These are phyloP conservation scores for Escallonia rubra DNA, from an alignment of 129 eudicot species.

Conservation along the genomic window DNA sequence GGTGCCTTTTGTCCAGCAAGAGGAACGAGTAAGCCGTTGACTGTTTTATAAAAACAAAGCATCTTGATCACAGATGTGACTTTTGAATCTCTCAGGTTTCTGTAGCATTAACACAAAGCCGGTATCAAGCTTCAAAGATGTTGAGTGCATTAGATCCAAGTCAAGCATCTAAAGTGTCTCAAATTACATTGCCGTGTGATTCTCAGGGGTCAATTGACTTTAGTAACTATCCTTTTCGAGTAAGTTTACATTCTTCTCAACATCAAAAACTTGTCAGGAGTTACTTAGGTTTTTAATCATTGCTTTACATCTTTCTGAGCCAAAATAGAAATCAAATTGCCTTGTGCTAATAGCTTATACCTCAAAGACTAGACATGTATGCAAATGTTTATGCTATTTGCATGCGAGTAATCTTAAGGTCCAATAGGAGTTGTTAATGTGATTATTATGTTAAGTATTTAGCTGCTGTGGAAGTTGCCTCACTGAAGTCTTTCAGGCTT, in stretches of 20 bases:
- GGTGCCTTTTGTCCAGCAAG: conserved; percentile 79
- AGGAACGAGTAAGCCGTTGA: conserved; percentile 58
- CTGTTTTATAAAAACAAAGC: neutral
- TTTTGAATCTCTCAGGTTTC: conserved; percentile 42
- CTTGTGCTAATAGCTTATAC: no score
- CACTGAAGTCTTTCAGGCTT: no score
- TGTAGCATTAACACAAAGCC: conserved; percentile 70
- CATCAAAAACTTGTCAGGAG: neutral
- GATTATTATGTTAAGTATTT: no score
- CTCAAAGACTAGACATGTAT: no score
- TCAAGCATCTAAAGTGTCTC: conserved; percentile 76
- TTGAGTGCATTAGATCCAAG: conserved; percentile 40
- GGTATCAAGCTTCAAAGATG: conserved; percentile 61
- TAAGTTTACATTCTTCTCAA: conserved; percentile 30
- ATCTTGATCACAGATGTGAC: conserved; percentile 7
- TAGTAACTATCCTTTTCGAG: conserved; percentile 86
- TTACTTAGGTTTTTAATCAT: neutral
- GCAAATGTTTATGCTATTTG: no score
- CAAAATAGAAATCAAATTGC: neutral
- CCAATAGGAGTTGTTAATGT: no score
- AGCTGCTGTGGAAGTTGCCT: no score
- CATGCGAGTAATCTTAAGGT: no score
- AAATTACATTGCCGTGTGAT: conserved; percentile 91
- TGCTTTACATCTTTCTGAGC: neutral
- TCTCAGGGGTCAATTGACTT: conserved; percentile 93